Evolutionary conservation across 2,329 filamentous ascomycete species (phyloP), one percentile per base, ranked within the genome.

Genomic region (Phaeosphaeria sp.): DNA sequence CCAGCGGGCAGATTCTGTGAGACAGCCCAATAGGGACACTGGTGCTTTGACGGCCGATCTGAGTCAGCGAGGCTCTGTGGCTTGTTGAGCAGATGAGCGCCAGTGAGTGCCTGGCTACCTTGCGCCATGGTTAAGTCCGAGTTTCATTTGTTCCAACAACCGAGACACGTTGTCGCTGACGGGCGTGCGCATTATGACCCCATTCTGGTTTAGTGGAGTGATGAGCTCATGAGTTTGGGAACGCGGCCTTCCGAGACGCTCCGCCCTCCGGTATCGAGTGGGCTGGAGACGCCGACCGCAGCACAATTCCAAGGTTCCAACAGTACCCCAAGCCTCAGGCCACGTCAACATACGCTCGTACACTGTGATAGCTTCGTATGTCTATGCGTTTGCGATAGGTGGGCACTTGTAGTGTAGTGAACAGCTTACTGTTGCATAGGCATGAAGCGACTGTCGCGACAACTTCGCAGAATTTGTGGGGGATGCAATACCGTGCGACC

Each of bases 211-310:
- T 22, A 44, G 42, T 22, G 9, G 18, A 44, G 42, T 44, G 5
- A 22, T 44, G 42, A 22, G 18, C 42, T 22, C 42, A 44, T 22
- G 18, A 15, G 17, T 6, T n/a, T 39, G 36, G 2, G 15, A 15
- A 39, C 36, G 36, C 36, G 36, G 36, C 36, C 15, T 39, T 39
- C 36, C 36, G 36, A 39, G 36, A 39, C 15, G 36, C 17, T 25
- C 42, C 43, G 43, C 20, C 43, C 21, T 25, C 58, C 55, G 58
- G 36, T 39, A 33, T 55, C 6, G 44, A 13, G 9, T 44, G 42
- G 18, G 9, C 20, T 11, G 24, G 17, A 36, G 30, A 3, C 30
- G 9, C 30, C 44, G 44, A 25, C 44, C 39, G 45, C 48, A 51
- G 59, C 43, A 40, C 18, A 6, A 27, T 27, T 36, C 13, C 8